A percentile compares a stretch with the other conserved stretches of the same genome.
phyloP scores from a whole-genome alignment of 1,284 basidiomycete species.

The Ceratobasidium sp. region DNA sequence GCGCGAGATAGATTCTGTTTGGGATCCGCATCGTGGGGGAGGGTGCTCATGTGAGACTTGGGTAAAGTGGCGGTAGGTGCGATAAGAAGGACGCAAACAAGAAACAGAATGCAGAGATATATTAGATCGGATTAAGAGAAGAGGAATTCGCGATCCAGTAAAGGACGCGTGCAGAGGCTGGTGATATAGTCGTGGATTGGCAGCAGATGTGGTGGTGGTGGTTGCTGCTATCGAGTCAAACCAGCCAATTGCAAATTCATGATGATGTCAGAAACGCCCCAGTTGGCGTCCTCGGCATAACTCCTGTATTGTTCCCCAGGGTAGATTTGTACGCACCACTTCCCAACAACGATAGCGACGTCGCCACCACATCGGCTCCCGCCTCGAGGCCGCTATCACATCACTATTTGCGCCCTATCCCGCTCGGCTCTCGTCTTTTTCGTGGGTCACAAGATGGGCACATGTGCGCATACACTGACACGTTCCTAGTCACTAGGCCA shows the following conservation, averaged over 20 bases:
- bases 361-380: not conserved
- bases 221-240: constrained; percentile 34
- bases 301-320: no score
- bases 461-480: no score
- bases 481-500: no score
- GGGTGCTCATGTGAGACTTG: constrained; percentile 22
- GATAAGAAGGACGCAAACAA: constrained; percentile 33
- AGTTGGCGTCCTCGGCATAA: not conserved
- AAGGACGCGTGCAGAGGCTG: constrained; percentile 36
- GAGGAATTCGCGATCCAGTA: constrained; percentile 17
- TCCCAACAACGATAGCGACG: constrained; percentile 9
- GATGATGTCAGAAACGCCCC: constrained; percentile 42
- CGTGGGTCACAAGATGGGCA: not conserved
- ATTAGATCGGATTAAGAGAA: not conserved
- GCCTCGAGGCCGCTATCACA: no score
- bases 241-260: constrained; percentile 23
- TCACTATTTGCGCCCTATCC: no score
- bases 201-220: constrained; percentile 8
- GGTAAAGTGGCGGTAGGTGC: not conserved
- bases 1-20: constrained; percentile 15
- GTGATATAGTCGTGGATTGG: not conserved
- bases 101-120: constrained; percentile 1
- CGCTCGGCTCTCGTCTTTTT: no score
- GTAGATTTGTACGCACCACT: not conserved
- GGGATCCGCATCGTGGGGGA: constrained; percentile 31